Conservation (phyloP, 768 basidiomycete genomes). For the Kwoniella bestiolae region DNA sequence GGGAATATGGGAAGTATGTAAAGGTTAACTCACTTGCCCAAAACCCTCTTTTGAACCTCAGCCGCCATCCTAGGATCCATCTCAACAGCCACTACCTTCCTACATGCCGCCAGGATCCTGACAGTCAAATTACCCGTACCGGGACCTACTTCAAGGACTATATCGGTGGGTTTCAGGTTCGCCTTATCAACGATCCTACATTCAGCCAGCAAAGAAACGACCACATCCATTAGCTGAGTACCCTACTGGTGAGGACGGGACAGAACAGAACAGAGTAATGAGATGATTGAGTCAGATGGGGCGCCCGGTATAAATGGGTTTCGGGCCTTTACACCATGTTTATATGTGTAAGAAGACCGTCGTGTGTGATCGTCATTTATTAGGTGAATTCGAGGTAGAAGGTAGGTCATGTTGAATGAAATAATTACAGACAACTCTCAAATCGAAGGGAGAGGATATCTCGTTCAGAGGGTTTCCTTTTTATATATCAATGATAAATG, state of each 20-base stretch:
- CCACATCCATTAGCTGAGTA: background rate
- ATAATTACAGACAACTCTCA: too few species aligned
- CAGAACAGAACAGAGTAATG: background rate
- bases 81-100: conserved; percentile 90
- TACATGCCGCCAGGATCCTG: conserved; percentile 87
- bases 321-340: conserved; percentile 23
- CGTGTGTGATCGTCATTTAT: conserved; percentile 22
- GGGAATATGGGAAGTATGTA: too few species aligned
- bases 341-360: conserved; percentile 21
- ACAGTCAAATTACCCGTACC: conserved; percentile 97
- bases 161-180: conserved; percentile 88
- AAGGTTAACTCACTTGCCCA: conserved; percentile 81
- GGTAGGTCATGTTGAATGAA: too few species aligned
- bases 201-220: background rate
- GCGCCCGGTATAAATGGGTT: conserved; percentile 18
- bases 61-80: conserved; percentile 97
- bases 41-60: conserved; percentile 92
- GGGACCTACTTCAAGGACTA: conserved; percentile 95
- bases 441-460: too few species aligned
- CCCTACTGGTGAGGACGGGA: background rate
- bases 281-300: conserved; percentile 1
- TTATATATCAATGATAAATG: background rate
- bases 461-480: background rate
- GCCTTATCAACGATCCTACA: conserved; percentile 70
- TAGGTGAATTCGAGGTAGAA: background rate